Evolutionary conservation across 2,329 filamentous ascomycete genomes (phyloP).

Genomic region (Dissoconium aciculare): DNA sequence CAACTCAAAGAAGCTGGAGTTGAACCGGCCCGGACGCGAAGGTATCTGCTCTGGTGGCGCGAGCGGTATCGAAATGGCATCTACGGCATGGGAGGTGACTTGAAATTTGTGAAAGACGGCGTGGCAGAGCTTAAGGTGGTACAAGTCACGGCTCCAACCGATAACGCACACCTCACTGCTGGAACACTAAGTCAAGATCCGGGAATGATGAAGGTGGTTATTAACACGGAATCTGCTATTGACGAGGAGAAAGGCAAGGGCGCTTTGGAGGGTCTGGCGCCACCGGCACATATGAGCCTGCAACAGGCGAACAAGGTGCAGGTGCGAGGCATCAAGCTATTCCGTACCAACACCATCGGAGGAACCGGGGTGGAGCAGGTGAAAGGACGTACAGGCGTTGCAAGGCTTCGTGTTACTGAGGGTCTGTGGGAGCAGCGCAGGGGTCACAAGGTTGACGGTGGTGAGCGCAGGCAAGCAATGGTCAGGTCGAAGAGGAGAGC

Average conservation of each 20-base stretch:
- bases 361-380: constrained; percentile 61
- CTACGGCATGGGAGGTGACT: constrained; percentile 70
- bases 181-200: constrained; percentile 38
- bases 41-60: constrained; percentile 78
- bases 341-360: constrained; percentile 52
- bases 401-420: constrained; percentile 56
- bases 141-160: constrained; percentile 33
- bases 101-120: constrained; percentile 54
- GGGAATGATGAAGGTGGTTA: constrained; percentile 42
- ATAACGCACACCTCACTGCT: constrained; percentile 16
- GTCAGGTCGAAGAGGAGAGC: constrained; percentile 74
- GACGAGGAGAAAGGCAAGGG: constrained; percentile 26
- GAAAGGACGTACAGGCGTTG: constrained; percentile 46
- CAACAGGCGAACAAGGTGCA: constrained; percentile 39
- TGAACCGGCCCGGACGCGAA: constrained; percentile 66
- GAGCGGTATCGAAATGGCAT: constrained; percentile 66
- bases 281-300: constrained; percentile 8
- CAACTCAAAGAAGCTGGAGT: constrained; percentile 74
- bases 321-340: constrained; percentile 51
- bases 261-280: constrained; percentile 19
- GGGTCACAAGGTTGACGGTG: constrained; percentile 87
- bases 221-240: constrained; percentile 31
- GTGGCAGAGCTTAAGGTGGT: constrained; percentile 43
- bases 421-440: constrained; percentile 85
- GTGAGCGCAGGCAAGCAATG: constrained; percentile 77